These are phyloP conservation scores for Dothideomycetes sp. DNA, from an alignment of 2,329 filamentous ascomycete genomes.

Conservation along the genomic window DNA sequence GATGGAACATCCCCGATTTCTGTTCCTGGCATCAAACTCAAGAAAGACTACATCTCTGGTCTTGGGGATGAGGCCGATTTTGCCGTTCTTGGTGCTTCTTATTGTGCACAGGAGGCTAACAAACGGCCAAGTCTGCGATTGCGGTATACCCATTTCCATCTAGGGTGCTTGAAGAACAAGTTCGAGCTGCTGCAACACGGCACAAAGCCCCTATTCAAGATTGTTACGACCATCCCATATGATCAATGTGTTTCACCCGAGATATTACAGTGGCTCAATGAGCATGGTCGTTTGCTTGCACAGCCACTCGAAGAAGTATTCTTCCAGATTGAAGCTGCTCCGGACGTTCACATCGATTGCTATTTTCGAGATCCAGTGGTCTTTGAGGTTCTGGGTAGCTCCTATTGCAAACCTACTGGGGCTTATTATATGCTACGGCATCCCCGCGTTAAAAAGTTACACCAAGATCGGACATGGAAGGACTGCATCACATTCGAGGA, in stretches of 20 bases:
- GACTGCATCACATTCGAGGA: conserved; percentile 62
- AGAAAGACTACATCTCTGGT: conserved; percentile 72
- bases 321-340: conserved; percentile 18
- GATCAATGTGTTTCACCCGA: conserved; percentile 38
- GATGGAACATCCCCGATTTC: conserved; percentile 6
- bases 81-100: conserved; percentile 65
- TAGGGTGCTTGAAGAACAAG: conserved; percentile 67
- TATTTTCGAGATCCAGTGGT: conserved; percentile 64
- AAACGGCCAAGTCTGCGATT: conserved; percentile 30
- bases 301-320: conserved; percentile 21
- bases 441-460: conserved; percentile 65
- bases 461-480: conserved; percentile 61
- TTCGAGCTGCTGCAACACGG: conserved; percentile 45
- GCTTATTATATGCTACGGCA: conserved; percentile 69
- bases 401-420: conserved; percentile 64
- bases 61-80: conserved; percentile 81
- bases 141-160: conserved; percentile 69
- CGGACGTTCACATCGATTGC: conserved; percentile 29
- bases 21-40: conserved; percentile 62
- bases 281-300: conserved; percentile 31
- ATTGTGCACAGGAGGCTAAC: conserved; percentile 54
- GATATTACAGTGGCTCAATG: conserved; percentile 36
- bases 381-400: conserved; percentile 70
- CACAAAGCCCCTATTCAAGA: conserved; percentile 51
- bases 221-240: conserved; percentile 49